Evolutionary conservation across 192 early-diverging fungal genomes (phyloP).

Genomic region (Gryganskiella cystojenkinii): DNA sequence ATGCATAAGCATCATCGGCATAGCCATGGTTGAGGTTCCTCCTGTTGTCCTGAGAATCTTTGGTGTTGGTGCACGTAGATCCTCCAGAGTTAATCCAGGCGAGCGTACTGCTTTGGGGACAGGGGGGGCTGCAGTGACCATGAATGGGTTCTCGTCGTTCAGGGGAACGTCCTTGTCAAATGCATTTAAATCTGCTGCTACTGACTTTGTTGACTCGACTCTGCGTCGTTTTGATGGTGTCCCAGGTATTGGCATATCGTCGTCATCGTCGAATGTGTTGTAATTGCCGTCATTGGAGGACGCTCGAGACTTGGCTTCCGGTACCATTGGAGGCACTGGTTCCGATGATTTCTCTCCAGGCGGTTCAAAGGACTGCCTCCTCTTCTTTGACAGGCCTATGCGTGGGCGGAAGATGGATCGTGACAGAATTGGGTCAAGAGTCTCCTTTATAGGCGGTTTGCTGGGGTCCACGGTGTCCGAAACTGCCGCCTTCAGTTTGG

Average conservation of each 20-base stretch:
- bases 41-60: slow-evolving; percentile 17
- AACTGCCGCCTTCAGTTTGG: too few species aligned
- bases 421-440: not conserved
- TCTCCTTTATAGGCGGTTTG: not conserved
- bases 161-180: slow-evolving; percentile 6
- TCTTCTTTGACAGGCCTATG: slow-evolving; percentile 27
- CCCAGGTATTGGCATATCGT: slow-evolving; percentile 3
- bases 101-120: not conserved
- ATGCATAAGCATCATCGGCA: slow-evolving; percentile 46
- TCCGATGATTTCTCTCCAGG: not conserved
- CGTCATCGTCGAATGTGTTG: slow-evolving; percentile 18
- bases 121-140: not conserved
- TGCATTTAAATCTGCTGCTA: not conserved
- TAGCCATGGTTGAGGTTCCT: not conserved
- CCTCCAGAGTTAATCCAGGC: slow-evolving; percentile 35
- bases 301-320: too few species aligned
- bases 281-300: not conserved
- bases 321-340: not conserved
- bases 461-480: too few species aligned
- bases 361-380: slow-evolving; percentile 35
- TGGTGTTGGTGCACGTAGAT: slow-evolving; percentile 42
- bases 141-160: not conserved
- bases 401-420: slow-evolving; percentile 4
- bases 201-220: not conserved
- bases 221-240: slow-evolving; percentile 37